Conservation (phyloP, 83 land plant species). For the Picea abies region DNA sequence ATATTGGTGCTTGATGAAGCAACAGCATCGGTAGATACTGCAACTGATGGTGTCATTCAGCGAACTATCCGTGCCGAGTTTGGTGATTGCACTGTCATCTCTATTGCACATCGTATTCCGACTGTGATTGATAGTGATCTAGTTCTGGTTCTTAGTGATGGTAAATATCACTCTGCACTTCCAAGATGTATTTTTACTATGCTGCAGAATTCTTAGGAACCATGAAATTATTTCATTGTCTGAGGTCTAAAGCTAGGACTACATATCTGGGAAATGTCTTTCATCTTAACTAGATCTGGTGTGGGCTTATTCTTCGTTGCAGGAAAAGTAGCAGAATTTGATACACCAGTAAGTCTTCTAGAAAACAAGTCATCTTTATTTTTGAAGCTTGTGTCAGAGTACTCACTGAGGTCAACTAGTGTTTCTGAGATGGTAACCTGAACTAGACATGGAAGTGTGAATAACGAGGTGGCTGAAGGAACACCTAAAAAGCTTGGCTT, state of each 20-base stretch:
- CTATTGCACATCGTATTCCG: slow-evolving; percentile 72
- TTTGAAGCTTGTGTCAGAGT: slow-evolving; percentile 84
- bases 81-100: slow-evolving; percentile 54
- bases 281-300: neutral
- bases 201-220: no score
- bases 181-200: neutral
- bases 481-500: neutral
- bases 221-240: neutral
- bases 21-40: slow-evolving; percentile 68
- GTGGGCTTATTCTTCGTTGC: slow-evolving; percentile 22
- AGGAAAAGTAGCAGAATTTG: slow-evolving; percentile 93
- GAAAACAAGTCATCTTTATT: slow-evolving; percentile 89
- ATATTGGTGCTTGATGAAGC: slow-evolving; percentile 72
- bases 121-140: slow-evolving; percentile 73
- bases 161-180: slow-evolving; percentile 6
- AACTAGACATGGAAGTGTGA: neutral
- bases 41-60: slow-evolving; percentile 67
- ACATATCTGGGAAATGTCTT: neutral
- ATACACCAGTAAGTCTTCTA: slow-evolving; percentile 66
- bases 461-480: neutral
- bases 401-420: slow-evolving; percentile 74
- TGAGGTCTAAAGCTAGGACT: neutral
- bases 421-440: slow-evolving; percentile 38
- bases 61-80: slow-evolving; percentile 52
- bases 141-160: slow-evolving; percentile 39